A percentile compares a stretch with the other conserved stretches of the same genome.
Conservation (phyloP, 345 rosid species). For the Acer negundo region DNA sequence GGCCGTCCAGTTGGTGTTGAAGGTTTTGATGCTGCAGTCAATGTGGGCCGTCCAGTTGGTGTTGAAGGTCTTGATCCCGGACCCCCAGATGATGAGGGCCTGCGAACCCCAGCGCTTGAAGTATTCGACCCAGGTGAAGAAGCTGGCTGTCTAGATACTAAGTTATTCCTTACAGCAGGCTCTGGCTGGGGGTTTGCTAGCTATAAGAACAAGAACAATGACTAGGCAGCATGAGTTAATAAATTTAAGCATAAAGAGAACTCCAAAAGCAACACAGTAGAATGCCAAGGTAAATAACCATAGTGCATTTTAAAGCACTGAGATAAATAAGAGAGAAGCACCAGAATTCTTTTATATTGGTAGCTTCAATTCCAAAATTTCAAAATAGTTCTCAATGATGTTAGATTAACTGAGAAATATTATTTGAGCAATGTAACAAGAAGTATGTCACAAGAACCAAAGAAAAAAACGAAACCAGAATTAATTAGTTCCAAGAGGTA, state of each 20-base stretch:
- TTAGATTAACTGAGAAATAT: not conserved
- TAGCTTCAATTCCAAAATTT: not conserved
- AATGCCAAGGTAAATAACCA: constrained; percentile 10
- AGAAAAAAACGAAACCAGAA: not conserved
- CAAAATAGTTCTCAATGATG: constrained; percentile 4
- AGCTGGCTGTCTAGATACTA: constrained; percentile 60
- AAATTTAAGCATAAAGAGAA: constrained; percentile 14
- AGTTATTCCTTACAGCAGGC: constrained; percentile 55
- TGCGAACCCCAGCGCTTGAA: constrained; percentile 57
- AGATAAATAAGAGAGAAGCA: not conserved
- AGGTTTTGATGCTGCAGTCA: constrained; percentile 62
- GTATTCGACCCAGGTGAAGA: constrained; percentile 77
- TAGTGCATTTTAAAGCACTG: not conserved
- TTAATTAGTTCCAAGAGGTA: not conserved
- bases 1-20: constrained; percentile 84
- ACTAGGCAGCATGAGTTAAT: constrained; percentile 19
- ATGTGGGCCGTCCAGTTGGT: constrained; percentile 75
- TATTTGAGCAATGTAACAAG: not conserved
- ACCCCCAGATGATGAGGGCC: constrained; percentile 97
- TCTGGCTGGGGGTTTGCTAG: constrained; percentile 73
- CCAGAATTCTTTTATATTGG: not conserved
- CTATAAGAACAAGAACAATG: constrained; percentile 43
- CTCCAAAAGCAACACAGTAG: constrained; percentile 5
- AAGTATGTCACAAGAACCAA: constrained; percentile 12
- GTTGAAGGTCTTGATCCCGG: constrained; percentile 92